Base-by-base conservation (phyloP, 257 asterid genomes). In the Gentiana straminea region DNA sequence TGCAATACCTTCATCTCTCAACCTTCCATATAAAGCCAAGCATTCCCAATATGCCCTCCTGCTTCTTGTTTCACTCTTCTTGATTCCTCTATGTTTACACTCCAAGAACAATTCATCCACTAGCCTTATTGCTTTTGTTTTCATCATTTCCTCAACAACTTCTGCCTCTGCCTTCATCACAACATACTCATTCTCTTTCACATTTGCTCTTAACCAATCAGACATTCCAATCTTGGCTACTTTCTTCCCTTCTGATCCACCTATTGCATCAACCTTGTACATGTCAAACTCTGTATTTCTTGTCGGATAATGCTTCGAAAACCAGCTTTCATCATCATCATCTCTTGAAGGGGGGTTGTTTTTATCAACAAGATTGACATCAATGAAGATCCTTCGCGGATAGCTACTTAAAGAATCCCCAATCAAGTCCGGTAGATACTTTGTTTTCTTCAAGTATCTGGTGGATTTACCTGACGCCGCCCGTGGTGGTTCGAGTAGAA, bases 121-220 rank as follows among this genome's bases (percentile, higher is more conserved):
- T 1, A 89, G 70, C 36, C 61, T 69, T 32, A 89, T 45, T 0
- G 83, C 67, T 73, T 74, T 68, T 59, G 70, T 84, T 36, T 62
- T 74, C 36, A 81, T 66, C 93, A 86, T 70, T 63, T 79, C 83
- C 57, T 86, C 94, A 61, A 80, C 94, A 59, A 77, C 83, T 59
- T 70, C 79, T 13, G 95, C 95, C 67, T 86, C 93, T 12, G 88
- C 94, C 70, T 84, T 89, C 97, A 86, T 78, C 68, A 89, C 94
- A 0, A 86, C 94, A 55, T 73, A 89, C 45, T 86, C 97, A 52
- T 77, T 79, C 1, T 67, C 69, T 71, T 64, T 76, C 62, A 81
- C 80, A 9, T 73, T 82, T 69, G 78, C 75, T 53, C 45, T 52
- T 2, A 86, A 61, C 92, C 92, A 78, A 35, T 49, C 74, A 6